A percentile compares a stretch with the other conserved stretches of the same genome.
Conservation (phyloP, 257 asterid genomes). For the Prunella vulgaris region DNA sequence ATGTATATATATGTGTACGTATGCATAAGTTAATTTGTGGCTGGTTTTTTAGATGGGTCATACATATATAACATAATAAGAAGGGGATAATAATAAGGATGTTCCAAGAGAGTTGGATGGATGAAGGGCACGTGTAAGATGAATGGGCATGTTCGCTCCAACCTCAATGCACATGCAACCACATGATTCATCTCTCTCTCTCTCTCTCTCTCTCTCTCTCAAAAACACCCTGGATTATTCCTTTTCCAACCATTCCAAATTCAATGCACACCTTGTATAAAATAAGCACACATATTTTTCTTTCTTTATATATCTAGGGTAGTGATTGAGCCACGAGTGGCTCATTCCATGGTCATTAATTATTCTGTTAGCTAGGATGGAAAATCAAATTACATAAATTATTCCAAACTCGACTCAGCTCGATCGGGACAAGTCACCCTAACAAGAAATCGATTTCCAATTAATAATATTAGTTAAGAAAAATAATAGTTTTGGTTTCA, state of each 20-base stretch:
- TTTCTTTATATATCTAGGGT: not conserved
- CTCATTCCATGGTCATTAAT: not conserved
- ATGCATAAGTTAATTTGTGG: too few relatives aligned
- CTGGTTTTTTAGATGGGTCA: conserved; percentile 1
- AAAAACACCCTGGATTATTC: conserved; percentile 72
- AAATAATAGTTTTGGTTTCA: too few relatives aligned
- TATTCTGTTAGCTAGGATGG: too few relatives aligned
- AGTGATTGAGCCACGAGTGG: conserved; percentile 9
- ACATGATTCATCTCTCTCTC: conserved; percentile 38
- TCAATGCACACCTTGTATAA: conserved; percentile 37
- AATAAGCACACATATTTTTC: not conserved
- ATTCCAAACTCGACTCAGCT: too few relatives aligned
- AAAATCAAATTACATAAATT: too few relatives aligned
- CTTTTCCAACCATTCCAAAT: conserved; percentile 51
- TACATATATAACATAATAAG: not conserved
- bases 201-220: conserved; percentile 2
- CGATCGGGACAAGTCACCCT: too few relatives aligned
- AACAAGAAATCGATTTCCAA: too few relatives aligned
- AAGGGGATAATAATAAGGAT: too few relatives aligned
- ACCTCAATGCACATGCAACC: conserved; percentile 60
- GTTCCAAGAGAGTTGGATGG: conserved; percentile 38
- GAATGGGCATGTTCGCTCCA: conserved; percentile 45
- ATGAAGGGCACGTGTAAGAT: not conserved
- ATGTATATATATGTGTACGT: too few relatives aligned
- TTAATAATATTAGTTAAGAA: too few relatives aligned